phyloP scores from a whole-genome alignment of 2,329 filamentous ascomycete genomes.

The Daldinia eschscholtzii region DNA sequence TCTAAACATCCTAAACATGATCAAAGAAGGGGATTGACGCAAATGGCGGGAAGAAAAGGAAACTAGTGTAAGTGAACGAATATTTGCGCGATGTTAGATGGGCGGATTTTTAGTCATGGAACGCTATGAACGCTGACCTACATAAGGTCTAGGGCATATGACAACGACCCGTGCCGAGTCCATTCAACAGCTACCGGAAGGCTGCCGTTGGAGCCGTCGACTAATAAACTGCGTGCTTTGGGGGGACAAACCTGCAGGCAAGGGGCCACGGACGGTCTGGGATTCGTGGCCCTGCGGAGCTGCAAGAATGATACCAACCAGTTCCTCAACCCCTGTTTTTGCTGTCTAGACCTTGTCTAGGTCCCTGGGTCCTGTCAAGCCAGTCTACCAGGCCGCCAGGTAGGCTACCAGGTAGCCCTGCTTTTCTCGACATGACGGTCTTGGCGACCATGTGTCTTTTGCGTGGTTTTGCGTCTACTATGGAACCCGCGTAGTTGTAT shows the following conservation, averaged over 20 bases:
- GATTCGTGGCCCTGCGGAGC: constrained; percentile 39
- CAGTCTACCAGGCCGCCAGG: background rate
- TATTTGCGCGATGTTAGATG: constrained; percentile 5
- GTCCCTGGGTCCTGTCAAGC: background rate
- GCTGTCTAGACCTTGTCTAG: constrained; percentile 13
- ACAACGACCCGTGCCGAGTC: constrained; percentile 39
- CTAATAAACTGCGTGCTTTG: constrained; percentile 33
- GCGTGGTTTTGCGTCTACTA: constrained; percentile 10
- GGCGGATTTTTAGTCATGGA: constrained; percentile 26
- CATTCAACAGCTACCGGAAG: constrained; percentile 37
- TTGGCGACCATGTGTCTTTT: constrained; percentile 24
- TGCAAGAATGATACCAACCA: constrained; percentile 29
- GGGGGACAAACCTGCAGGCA: constrained; percentile 21
- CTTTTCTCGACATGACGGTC: constrained; percentile 9
- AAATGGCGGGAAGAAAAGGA: constrained; percentile 7
- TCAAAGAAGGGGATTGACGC: constrained; percentile 7
- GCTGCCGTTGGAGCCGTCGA: constrained; percentile 41
- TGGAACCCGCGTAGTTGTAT: background rate
- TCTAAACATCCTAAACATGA: constrained; percentile 27
- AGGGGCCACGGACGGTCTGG: constrained; percentile 11
- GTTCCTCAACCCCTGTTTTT: constrained; percentile 28
- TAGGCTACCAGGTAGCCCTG: constrained; percentile 5
- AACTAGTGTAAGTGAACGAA: background rate
- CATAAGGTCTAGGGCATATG: constrained; percentile 16
- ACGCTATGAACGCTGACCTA: constrained; percentile 13